Percentiles rank a stretch among this genome's conserved stretches.
Conservation (phyloP, 805 yeast genomes). For the Priceomyces fermenticarens region DNA sequence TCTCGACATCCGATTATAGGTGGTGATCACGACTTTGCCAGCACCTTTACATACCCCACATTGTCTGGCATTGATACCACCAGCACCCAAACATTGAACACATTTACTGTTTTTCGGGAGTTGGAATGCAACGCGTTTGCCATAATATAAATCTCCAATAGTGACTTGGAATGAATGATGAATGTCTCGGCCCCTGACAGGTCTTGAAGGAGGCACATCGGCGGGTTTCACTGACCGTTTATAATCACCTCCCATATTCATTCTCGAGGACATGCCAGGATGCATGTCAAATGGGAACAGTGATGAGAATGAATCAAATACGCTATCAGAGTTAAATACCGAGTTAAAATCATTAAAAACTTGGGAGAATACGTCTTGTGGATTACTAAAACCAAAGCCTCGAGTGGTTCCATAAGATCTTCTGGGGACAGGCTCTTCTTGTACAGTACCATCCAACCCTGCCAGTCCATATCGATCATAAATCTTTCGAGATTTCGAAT, state of each 20-base stretch:
- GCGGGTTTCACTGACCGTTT: constrained; percentile 21
- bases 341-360: constrained; percentile 33
- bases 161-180: constrained; percentile 52
- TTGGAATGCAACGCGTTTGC: constrained; percentile 54
- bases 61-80: constrained; percentile 39
- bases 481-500: constrained; percentile 39
- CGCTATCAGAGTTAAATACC: constrained; percentile 16
- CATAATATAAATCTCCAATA: constrained; percentile 55
- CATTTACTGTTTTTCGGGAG: constrained; percentile 52
- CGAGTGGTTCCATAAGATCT: constrained; percentile 2
- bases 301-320: constrained; percentile 7
- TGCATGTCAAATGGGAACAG: constrained; percentile 8
- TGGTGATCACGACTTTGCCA: constrained; percentile 44
- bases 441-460: constrained; percentile 33
- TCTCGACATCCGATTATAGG: constrained; percentile 42
- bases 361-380: constrained; percentile 33
- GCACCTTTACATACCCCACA: constrained; percentile 43
- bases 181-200: constrained; percentile 50
- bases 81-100: constrained; percentile 48
- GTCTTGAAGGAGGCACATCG: constrained; percentile 6
- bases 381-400: constrained; percentile 6
- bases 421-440: constrained; percentile 4
- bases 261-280: constrained; percentile 2
- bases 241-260: constrained; percentile 2
- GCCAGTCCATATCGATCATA: constrained; percentile 55